Conservation (phyloP, 495 filamentous ascomycete genomes). For the Penicillium mononematosum region DNA sequence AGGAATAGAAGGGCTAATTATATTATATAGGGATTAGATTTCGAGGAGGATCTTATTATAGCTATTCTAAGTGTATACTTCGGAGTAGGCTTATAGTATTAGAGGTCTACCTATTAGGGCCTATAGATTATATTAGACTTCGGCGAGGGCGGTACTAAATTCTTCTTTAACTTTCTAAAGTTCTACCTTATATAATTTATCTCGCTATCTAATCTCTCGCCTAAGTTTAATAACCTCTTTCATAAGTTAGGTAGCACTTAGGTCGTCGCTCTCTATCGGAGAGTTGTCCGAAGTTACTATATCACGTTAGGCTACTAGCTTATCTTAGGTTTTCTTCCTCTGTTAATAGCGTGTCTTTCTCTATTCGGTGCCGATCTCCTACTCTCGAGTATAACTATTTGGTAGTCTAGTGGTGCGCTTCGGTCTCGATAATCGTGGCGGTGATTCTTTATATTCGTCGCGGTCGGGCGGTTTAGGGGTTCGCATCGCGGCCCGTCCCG, state of each 20-base stretch:
- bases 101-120: too few relatives aligned
- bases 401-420: slow-evolving; percentile 13
- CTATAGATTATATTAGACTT: too few relatives aligned
- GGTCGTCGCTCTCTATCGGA: slow-evolving; percentile 23
- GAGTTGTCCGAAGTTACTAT: slow-evolving; percentile 16
- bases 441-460: slow-evolving; percentile 23
- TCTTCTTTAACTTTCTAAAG: slow-evolving; percentile 9
- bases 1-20: too few relatives aligned
- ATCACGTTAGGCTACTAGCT: slow-evolving; percentile 11
- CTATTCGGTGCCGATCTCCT: background rate
- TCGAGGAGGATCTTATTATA: too few relatives aligned
- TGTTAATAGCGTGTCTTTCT: background rate
- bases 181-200: slow-evolving; percentile 21
- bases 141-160: too few relatives aligned
- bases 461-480: slow-evolving; percentile 30
- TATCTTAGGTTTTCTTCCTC: too few relatives aligned
- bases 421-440: slow-evolving; percentile 19
- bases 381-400: background rate
- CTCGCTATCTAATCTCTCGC: slow-evolving; percentile 22
- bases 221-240: slow-evolving; percentile 26
- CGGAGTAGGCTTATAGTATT: too few relatives aligned
- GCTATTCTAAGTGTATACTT: too few relatives aligned
- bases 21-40: too few relatives aligned
- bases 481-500: slow-evolving; percentile 15
- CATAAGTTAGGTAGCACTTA: slow-evolving; percentile 2